phyloP scores from a whole-genome alignment of 1,284 basidiomycete genomes.

The Lentinus polychrous region DNA sequence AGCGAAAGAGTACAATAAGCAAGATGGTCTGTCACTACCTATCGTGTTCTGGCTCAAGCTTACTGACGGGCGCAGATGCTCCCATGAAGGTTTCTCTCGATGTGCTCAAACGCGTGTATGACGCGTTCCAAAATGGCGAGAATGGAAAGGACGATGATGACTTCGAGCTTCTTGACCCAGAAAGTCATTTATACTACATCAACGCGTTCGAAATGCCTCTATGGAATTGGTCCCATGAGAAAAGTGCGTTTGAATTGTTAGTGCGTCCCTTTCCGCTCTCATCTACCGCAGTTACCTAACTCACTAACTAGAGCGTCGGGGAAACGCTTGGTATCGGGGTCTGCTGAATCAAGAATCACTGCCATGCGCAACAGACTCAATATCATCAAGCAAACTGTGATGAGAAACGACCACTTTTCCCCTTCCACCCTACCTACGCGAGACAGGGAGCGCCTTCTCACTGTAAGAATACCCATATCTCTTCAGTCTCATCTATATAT shows the following conservation, averaged over 20 bases:
- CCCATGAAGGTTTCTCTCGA: conserved; percentile 73
- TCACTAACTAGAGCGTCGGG: conserved; percentile 33
- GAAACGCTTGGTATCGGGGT: conserved; percentile 65
- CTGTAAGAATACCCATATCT: conserved; percentile 53
- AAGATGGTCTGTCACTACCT: conserved; percentile 59
- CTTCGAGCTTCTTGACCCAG: conserved; percentile 72
- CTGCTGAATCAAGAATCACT: conserved; percentile 70
- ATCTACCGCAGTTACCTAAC: conserved; percentile 3
- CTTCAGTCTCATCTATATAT: conserved; percentile 7
- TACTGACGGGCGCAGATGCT: conserved; percentile 45
- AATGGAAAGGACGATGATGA: conserved; percentile 42
- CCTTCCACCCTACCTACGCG: conserved; percentile 86
- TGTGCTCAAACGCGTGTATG: conserved; percentile 77
- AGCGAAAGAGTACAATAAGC: conserved; percentile 86
- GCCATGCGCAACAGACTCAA: conserved; percentile 80
- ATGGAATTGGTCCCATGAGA: conserved; percentile 82
- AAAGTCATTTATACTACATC: conserved; percentile 79
- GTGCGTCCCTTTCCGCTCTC: conserved; percentile 11
- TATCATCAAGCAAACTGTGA: conserved; percentile 83
- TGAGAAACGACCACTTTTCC: conserved; percentile 94
- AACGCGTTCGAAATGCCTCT: conserved; percentile 94
- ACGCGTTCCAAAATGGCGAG: conserved; percentile 65
- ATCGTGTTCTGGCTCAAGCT: not conserved
- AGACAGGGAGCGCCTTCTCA: conserved; percentile 80
- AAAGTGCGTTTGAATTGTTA: conserved; percentile 81